Evolutionary conservation across 768 basidiomycete genomes (phyloP).

Genomic region (Kwoniella botswanensis): DNA sequence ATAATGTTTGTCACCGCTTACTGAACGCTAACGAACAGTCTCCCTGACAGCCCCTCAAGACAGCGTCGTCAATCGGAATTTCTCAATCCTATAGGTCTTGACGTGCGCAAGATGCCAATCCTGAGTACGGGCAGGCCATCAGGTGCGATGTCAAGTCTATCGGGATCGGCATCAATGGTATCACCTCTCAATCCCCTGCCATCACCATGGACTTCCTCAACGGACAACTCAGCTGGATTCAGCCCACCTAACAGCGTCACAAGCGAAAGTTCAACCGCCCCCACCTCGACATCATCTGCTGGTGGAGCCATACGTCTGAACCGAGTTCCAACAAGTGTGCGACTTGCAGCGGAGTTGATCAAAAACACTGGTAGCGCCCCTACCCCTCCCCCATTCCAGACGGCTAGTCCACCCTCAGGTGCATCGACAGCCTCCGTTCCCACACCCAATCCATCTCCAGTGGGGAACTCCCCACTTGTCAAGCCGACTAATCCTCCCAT

Average conservation of each 20-base stretch:
- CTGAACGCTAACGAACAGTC: neutral
- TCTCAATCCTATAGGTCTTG: slow-evolving; percentile 40
- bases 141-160: slow-evolving; percentile 36
- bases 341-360: slow-evolving; percentile 60
- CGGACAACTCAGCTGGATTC: slow-evolving; percentile 28
- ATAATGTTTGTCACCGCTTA: neutral
- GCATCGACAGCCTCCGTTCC: slow-evolving; percentile 32
- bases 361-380: slow-evolving; percentile 30
- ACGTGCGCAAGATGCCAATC: slow-evolving; percentile 37
- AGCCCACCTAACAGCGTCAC: slow-evolving; percentile 36
- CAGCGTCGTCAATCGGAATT: slow-evolving; percentile 48
- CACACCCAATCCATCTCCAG: slow-evolving; percentile 37
- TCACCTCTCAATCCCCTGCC: slow-evolving; percentile 56
- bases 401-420: slow-evolving; percentile 25
- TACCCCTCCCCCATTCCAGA: slow-evolving; percentile 23
- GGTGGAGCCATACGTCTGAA: slow-evolving; percentile 59
- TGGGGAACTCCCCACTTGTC: slow-evolving; percentile 11
- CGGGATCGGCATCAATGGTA: slow-evolving; percentile 53
- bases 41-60: slow-evolving; percentile 36
- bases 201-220: slow-evolving; percentile 48
- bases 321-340: slow-evolving; percentile 60
- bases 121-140: slow-evolving; percentile 18
- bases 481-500: neutral
- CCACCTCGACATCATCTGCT: slow-evolving; percentile 26
- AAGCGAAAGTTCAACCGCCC: slow-evolving; percentile 35